Conservation (phyloP, 2,329 filamentous ascomycete species). For the Aureobasidium namibiae region DNA sequence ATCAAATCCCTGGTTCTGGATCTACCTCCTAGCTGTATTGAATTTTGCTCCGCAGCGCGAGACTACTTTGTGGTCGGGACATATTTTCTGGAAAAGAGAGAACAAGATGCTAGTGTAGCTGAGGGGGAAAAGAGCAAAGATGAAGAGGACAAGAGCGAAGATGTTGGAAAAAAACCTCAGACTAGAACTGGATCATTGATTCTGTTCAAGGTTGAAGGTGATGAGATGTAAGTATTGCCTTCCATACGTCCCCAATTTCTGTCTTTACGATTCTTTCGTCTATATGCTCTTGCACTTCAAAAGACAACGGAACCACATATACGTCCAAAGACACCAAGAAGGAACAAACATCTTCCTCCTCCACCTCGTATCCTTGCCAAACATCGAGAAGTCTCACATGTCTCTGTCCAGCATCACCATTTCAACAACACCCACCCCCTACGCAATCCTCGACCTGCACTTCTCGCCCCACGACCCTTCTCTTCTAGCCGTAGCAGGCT, state of each 20-base stretch:
- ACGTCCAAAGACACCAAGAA: too few species aligned
- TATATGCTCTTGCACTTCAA: too few species aligned
- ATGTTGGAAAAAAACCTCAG: conserved; percentile 15
- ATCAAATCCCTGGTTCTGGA: conserved; percentile 48
- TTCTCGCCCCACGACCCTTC: conserved; percentile 53
- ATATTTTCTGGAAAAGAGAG: conserved; percentile 59
- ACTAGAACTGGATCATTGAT: conserved; percentile 64
- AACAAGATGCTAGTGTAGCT: conserved; percentile 15
- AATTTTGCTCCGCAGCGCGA: conserved; percentile 57
- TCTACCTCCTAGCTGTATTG: conserved; percentile 68
- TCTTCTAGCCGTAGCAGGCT: conserved; percentile 67
- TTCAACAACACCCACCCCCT: conserved; percentile 51
- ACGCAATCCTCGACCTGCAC: conserved; percentile 76
- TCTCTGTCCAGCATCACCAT: conserved; percentile 15
- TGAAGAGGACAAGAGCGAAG: conserved; percentile 18
- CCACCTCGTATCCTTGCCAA: not conserved
- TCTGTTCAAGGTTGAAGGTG: conserved; percentile 50
- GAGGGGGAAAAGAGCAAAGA: conserved; percentile 20
- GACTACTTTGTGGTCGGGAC: conserved; percentile 73
- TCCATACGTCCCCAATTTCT: not conserved
- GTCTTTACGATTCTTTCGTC: not conserved
- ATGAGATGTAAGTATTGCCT: conserved; percentile 46
- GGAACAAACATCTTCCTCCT: too few species aligned
- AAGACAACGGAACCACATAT: too few species aligned
- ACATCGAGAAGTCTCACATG: not conserved